phyloP scores from a whole-genome alignment of 164 flowering plant species.

The Sextonia rubra region DNA sequence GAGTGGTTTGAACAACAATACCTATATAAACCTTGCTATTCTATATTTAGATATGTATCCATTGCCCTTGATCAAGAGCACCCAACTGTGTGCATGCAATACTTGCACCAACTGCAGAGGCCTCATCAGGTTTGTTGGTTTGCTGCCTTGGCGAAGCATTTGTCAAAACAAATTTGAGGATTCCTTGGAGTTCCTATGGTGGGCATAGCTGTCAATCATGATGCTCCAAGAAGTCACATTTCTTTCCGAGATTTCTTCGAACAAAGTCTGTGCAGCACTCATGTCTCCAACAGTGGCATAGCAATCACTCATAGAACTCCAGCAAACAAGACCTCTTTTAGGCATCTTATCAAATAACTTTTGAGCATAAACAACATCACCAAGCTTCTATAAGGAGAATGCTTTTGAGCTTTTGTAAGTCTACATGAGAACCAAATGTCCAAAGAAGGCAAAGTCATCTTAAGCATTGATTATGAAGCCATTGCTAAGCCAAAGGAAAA shows the following conservation, averaged over 20 bases:
- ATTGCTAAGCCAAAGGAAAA: background rate
- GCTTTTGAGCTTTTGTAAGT: background rate
- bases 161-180: conserved; percentile 27
- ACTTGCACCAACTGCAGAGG: conserved; percentile 22
- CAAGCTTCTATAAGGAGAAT: conserved; percentile 15
- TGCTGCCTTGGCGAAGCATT: conserved; percentile 28
- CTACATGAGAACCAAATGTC: background rate
- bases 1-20: conserved; percentile 5
- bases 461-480: background rate
- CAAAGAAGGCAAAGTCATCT: background rate
- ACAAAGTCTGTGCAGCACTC: conserved; percentile 26
- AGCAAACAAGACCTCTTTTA: conserved; percentile 28
- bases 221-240: conserved; percentile 40
- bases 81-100: conserved; percentile 34
- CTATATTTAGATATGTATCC: conserved; percentile 32
- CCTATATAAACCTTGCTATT: conserved; percentile 21
- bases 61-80: conserved; percentile 36
- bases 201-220: conserved; percentile 33
- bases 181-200: conserved; percentile 24
- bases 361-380: conserved; percentile 24
- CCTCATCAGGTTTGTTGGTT: conserved; percentile 27
- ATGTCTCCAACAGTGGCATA: conserved; percentile 31
- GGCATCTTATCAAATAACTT: conserved; percentile 28
- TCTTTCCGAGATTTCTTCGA: conserved; percentile 26
- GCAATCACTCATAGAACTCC: conserved; percentile 37